These are phyloP conservation scores for Vigna angularis DNA, from an alignment of 306 rosid genomes.

Conservation along the genomic window DNA sequence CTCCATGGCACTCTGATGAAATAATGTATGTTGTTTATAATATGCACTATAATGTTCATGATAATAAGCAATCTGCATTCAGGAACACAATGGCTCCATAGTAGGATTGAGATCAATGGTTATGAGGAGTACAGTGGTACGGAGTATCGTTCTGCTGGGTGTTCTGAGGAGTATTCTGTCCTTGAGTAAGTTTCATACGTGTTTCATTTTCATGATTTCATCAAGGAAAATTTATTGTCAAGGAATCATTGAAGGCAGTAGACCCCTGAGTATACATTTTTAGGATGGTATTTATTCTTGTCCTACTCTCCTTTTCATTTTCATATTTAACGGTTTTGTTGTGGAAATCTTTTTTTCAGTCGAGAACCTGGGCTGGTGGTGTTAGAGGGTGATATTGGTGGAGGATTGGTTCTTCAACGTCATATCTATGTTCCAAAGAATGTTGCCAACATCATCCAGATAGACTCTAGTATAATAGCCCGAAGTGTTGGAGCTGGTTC, in stretches of 20 bases:
- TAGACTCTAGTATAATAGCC: conserved; percentile 82
- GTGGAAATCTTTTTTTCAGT: conserved; percentile 47
- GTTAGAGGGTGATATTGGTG: conserved; percentile 90
- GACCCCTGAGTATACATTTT: conserved; percentile 10
- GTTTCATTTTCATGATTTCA: conserved; percentile 7
- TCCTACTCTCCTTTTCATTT: neutral
- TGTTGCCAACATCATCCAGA: conserved; percentile 52
- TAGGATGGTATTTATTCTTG: neutral
- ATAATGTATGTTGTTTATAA: conserved; percentile 2
- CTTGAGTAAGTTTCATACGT: conserved; percentile 59
- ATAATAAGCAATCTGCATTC: conserved; percentile 37
- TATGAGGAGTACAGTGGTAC: conserved; percentile 92
- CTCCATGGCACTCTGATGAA: neutral
- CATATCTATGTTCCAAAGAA: conserved; percentile 65
- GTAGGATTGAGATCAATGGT: conserved; percentile 81
- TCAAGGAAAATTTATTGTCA: conserved; percentile 1
- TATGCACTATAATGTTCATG: conserved; percentile 28
- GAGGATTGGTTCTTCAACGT: conserved; percentile 83
- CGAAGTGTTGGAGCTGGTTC: conserved; percentile 92
- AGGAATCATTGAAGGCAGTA: conserved; percentile 20
- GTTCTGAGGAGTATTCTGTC: conserved; percentile 84
- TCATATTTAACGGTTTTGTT: conserved; percentile 25
- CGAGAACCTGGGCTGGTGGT: conserved; percentile 66
- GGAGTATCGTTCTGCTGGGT: conserved; percentile 94
- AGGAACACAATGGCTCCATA: conserved; percentile 94